Evolutionary conservation across 2,329 filamentous ascomycete species (phyloP), one percentile per base, ranked within the genome.

Genomic region (Tolypocladium sp.): DNA sequence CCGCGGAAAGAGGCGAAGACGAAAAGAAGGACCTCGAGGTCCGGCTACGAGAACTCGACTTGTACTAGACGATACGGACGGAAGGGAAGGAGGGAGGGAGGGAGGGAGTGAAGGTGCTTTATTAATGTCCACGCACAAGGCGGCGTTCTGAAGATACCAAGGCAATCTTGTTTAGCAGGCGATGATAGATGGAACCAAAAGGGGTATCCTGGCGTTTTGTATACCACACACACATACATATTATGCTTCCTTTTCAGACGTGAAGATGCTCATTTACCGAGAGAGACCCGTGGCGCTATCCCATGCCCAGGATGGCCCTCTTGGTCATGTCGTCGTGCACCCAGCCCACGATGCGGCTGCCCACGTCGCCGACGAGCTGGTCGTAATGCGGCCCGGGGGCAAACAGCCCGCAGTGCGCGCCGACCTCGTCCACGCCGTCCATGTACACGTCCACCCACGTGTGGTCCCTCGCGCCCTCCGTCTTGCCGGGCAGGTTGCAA

Each of bases 351-450:
- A 94, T 83, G 60, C 84, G 76, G 37, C 79, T 79, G 3, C 84
- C 86, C 3, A 91, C 86, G 70, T 92, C 88, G 0, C 86, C 87
- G n/a, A 93, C 85, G n/a, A 93, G 75, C 63, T 74, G 75, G 66
- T 92, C 88, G 68, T 94, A 93, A 59, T 90, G 87, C 61, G 85
- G 80, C 8, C 88, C 86, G 15, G 85, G 74, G 52, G 90, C 83
- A 74, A 96, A 96, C 57, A 96, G 76, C 0, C 89, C 87, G 62
- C 90, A 93, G 70, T 96, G 92, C 12, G 92, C 92, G 8, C 84
- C 86, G 1, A 96, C 89, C 72, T 96, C 90, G 68, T 96, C 92
- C 61, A 94, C 85, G 57, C 85, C 86, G 60, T 88, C 82, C 89
- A 97, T 94, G 66, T 86, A 87, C 3, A 96, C 82, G 52, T 87